Conservation (phyloP, 352 stramenopile genomes). For the Globisporangium viniferum region DNA sequence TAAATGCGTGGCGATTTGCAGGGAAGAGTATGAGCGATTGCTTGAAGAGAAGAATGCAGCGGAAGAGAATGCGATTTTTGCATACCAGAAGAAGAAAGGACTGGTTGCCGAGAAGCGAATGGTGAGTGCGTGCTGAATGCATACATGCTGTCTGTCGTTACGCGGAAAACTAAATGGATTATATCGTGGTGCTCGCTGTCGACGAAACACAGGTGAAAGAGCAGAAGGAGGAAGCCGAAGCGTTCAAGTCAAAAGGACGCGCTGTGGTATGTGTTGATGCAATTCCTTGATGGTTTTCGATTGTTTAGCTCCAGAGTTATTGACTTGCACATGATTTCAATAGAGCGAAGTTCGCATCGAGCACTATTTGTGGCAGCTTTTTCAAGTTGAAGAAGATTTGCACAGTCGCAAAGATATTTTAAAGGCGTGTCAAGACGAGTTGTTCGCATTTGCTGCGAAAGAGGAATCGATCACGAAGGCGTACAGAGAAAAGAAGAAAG, state of each 20-base stretch:
- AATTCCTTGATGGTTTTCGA: too few species aligned
- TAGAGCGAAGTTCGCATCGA: constrained; percentile 82
- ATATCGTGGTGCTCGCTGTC: background rate
- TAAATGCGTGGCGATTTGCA: constrained; percentile 4
- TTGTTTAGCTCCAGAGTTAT: background rate
- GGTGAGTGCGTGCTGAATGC: constrained; percentile 18
- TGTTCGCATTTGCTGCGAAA: constrained; percentile 37
- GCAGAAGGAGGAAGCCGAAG: constrained; percentile 93
- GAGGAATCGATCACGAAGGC: constrained; percentile 38
- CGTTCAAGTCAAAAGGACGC: constrained; percentile 69
- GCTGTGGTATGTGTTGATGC: constrained; percentile 41
- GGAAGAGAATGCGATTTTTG: constrained; percentile 93
- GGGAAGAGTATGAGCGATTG: constrained; percentile 76
- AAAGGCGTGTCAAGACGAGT: constrained; percentile 42
- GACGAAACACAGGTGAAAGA: constrained; percentile 77
- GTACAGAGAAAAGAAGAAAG: constrained; percentile 78
- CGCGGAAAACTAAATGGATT: background rate
- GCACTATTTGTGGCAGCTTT: constrained; percentile 96
- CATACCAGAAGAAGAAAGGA: constrained; percentile 96
- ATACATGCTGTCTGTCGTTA: background rate
- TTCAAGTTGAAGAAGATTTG: constrained; percentile 91
- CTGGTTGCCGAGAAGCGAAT: constrained; percentile 90
- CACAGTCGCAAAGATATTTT: constrained; percentile 80
- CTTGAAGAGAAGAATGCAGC: constrained; percentile 90
- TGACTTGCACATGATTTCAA: background rate